Percentiles rank a stretch among this genome's conserved stretches.
phyloP scores from a whole-genome alignment of 257 asterid genomes.

The Craterostigma plantagineum region DNA sequence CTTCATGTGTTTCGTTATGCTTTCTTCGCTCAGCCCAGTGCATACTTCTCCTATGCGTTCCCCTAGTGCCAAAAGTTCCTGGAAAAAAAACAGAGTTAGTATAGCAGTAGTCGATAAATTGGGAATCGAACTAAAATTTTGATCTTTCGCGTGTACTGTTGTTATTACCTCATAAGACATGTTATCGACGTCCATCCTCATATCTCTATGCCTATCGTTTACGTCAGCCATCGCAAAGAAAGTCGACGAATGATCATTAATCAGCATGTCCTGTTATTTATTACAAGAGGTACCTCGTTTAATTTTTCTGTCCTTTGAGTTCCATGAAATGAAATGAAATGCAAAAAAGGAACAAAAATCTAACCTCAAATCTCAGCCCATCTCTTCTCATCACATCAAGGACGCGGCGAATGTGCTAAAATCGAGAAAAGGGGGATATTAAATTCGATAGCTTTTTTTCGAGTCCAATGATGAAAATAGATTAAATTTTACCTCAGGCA shows the following conservation, averaged over 20 bases:
- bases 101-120: no score
- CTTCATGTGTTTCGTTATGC: slow-evolving; percentile 25
- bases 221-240: slow-evolving; percentile 22
- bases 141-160: no score
- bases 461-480: no score
- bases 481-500: no score
- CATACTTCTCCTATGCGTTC: slow-evolving; percentile 60
- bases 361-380: slow-evolving; percentile 75
- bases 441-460: no score
- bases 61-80: slow-evolving; percentile 55
- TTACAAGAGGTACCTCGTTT: background rate
- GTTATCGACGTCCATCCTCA: slow-evolving; percentile 33
- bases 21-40: slow-evolving; percentile 49
- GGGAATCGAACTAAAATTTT: no score
- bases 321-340: background rate
- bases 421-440: no score
- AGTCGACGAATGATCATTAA: slow-evolving; percentile 17
- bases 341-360: slow-evolving; percentile 8
- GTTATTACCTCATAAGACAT: slow-evolving; percentile 40
- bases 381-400: slow-evolving; percentile 90
- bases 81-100: slow-evolving; percentile 4
- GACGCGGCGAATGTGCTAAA: slow-evolving; percentile 79
- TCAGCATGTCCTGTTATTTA: slow-evolving; percentile 22
- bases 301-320: background rate
- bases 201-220: slow-evolving; percentile 25